Evolutionary conservation across 805 yeast species (phyloP), one percentile per base, ranked within the genome.

Genomic region (Starmerella geochares): DNA sequence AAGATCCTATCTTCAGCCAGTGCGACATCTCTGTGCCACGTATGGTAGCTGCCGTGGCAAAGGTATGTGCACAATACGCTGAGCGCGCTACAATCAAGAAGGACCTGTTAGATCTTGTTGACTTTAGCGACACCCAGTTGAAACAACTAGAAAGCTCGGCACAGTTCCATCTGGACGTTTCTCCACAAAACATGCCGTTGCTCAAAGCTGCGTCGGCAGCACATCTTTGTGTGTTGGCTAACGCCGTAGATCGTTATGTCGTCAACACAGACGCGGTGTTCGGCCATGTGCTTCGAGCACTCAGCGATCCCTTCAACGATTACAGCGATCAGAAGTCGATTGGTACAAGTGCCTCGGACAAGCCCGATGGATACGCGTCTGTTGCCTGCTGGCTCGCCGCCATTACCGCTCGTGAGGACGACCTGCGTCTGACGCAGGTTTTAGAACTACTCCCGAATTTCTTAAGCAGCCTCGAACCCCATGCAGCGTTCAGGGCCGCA

Each of bases 211-310:
- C 60, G 7, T 28, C 47, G 36, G 54, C 42, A n/a, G 51, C 51
- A 32, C 52, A 74, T 78, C 0, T 72, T 78, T 81, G 82, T 60
- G 72, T 80, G n/a, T 71, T 84, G 7, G 73, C 79, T 6, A 73
- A 78, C 44, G 81, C 83, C 9, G 67, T 72, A 48, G 64, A 71
- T 25, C 66, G 73, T 20, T 76, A 75, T 21, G 65, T 70, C 36
- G 67, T 75, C 32, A 71, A 71, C 16, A 58, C 70, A n/a, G 70
- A 69, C 0, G 64, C 66, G 4, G 72, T 79, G 28, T 65, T 71
- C 29, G 63, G 69, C 3, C 59, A 76, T 23, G 71, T 83, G 44
- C 73, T 73, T 46, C 50, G 51, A 3, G 37, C 40, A 1, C 44
- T 54, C n/a, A 16, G 28, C 8, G 46, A 49, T n/a, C 25, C 33